These are phyloP conservation scores for Malassezia nana DNA, from an alignment of 1,284 basidiomycete genomes.

Conservation along the genomic window DNA sequence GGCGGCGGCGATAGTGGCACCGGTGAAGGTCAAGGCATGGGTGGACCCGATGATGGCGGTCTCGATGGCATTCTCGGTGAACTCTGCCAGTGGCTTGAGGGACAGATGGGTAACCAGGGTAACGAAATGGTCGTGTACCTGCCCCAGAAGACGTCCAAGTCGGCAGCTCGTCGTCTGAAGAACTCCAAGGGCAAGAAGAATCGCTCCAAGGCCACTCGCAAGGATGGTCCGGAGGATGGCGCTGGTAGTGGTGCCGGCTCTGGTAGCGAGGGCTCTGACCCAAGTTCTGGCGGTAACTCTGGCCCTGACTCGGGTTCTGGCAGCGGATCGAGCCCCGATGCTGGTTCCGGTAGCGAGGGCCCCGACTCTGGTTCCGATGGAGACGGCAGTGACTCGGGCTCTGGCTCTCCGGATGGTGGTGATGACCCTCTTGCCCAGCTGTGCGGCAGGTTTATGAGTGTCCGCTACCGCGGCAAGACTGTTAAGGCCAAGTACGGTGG, in stretches of 20 bases:
- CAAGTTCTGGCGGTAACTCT: neutral
- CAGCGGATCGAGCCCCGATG: neutral
- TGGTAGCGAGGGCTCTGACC: neutral
- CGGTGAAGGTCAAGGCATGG: neutral
- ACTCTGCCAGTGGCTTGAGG: neutral
- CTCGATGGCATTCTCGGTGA: neutral
- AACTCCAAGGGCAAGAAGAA: neutral
- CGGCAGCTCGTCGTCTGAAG: neutral
- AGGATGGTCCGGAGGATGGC: neutral
- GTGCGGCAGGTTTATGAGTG: neutral
- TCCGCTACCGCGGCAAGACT: neutral
- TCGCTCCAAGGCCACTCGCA: neutral
- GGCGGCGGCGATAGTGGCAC: neutral
- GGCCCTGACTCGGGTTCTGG: neutral
- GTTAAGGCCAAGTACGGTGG: neutral
- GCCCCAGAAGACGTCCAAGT: neutral
- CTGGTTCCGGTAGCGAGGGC: neutral
- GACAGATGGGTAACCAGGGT: neutral
- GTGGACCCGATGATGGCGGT: neutral
- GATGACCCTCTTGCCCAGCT: neutral
- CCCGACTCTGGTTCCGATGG: neutral
- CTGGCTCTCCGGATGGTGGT: neutral
- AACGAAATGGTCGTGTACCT: neutral
- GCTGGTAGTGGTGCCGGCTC: neutral
- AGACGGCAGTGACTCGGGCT: neutral